These are phyloP conservation scores for Boletus rufocinnamomeus DNA, from an alignment of 768 basidiomycete species.

Conservation along the genomic window DNA sequence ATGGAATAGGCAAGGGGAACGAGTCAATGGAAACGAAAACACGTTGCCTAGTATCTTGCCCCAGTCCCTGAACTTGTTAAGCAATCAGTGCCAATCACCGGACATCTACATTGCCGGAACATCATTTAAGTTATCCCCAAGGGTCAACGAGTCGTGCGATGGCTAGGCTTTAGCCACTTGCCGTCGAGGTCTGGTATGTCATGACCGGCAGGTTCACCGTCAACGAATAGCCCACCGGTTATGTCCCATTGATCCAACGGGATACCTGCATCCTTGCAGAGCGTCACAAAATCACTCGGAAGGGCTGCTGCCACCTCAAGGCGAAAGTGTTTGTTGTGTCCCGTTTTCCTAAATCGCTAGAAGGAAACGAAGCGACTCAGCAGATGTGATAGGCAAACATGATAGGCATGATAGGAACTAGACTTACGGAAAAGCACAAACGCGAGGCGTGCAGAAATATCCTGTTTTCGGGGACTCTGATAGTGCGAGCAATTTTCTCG, in stretches of 20 bases:
- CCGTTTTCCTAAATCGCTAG: conserved; percentile 51
- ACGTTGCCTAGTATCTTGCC: conserved; percentile 13
- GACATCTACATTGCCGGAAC: conserved; percentile 4
- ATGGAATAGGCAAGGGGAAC: conserved; percentile 14
- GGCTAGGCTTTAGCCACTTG: conserved; percentile 31
- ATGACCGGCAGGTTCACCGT: conserved; percentile 41
- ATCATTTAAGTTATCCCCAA: neutral
- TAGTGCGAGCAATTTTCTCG: conserved; percentile 30
- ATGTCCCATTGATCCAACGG: conserved; percentile 38
- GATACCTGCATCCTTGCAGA: conserved; percentile 52
- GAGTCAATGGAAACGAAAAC: conserved; percentile 18
- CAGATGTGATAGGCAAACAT: neutral
- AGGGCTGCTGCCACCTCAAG: conserved; percentile 59
- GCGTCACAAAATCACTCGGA: conserved; percentile 53
- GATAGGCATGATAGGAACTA: neutral
- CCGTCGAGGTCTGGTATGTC: conserved; percentile 44
- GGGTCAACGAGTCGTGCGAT: conserved; percentile 16
- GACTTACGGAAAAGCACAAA: conserved; percentile 54
- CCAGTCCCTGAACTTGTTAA: conserved; percentile 12
- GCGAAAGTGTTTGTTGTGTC: conserved; percentile 49
- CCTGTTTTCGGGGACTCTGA: conserved; percentile 45
- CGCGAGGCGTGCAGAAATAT: conserved; percentile 64
- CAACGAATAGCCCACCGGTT: conserved; percentile 48
- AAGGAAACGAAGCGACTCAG: conserved; percentile 1
- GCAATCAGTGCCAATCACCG: neutral